Base-by-base conservation (phyloP, 169 alveolate genomes). In the Nephromyces sp. region DNA sequence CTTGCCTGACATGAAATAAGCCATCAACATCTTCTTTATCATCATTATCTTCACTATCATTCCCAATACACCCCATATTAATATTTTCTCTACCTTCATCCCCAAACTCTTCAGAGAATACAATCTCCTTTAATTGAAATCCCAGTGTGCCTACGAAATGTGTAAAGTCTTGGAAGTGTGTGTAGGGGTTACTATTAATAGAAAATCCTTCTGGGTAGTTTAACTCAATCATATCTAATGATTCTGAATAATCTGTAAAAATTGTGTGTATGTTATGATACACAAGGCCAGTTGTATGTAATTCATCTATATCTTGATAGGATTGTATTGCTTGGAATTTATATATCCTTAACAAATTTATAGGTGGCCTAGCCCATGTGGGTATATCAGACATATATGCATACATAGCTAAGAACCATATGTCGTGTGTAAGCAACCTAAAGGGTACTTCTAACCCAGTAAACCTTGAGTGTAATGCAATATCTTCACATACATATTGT, bases 281-380 rank as follows among this genome's bases (percentile, higher is more conserved):
- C 32, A 77, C 86, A 22, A 83, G 62, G 53, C 89, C 80, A 67
- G 77, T 83, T 51, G 80, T 72, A 28, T 83, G 89, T 29, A 64
- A 80, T 15, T 84, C 78, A 33, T 83, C 89, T 52, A 63, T 70
- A 33, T 80, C 89, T 32, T 79, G 79, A 28, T 78, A 80, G 8
- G 85, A 70, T 52, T 81, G 82, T 29, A 79, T 68, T 61, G 78
- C 72, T 74, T 79, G 85, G 69, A 77, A 83, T 53, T 80, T 80
- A 64, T 75, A 65, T 52, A 83, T 75, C 32, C 89, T 32, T 27
- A 83, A 74, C 22, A 83, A 71, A 32, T 72, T 64, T 21, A 83
- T 52, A 27, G 89, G 89, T 3, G 89, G 89, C 25, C 81, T 77
- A 3, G 82, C 73, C 89, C 89, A 83, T 43, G 78, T 75, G 21